These are phyloP conservation scores for Trichoderma afroharzianum DNA, from an alignment of 2,329 filamentous ascomycete species.

Conservation along the genomic window DNA sequence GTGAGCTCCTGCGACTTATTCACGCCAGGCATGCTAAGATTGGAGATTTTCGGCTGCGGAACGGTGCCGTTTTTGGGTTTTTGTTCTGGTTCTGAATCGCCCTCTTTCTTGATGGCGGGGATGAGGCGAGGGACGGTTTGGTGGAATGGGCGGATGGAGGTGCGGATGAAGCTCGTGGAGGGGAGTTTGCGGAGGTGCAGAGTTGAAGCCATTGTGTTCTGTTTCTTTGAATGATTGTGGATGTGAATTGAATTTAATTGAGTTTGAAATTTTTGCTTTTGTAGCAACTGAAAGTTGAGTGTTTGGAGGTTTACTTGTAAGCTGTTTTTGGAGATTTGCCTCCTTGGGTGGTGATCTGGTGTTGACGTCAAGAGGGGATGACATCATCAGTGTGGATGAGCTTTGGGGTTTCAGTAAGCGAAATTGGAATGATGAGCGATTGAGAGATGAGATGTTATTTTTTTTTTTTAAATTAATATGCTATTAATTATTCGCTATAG, in stretches of 20 bases:
- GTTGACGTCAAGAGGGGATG: conserved; percentile 14
- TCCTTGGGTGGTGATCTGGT: neutral
- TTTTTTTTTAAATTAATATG: neutral
- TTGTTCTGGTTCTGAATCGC: neutral
- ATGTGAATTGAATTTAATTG: neutral
- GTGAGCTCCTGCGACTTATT: conserved; percentile 34
- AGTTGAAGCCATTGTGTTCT: neutral
- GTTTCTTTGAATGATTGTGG: neutral
- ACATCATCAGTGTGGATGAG: conserved; percentile 19
- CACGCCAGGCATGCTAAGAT: conserved; percentile 41
- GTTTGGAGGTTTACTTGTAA: neutral
- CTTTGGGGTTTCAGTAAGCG: neutral
- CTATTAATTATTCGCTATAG: neutral
- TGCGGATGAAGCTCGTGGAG: neutral
- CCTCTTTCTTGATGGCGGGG: neutral
- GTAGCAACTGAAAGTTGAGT: neutral
- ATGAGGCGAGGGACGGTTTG: neutral
- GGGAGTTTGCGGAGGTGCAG: neutral
- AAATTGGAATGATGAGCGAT: neutral
- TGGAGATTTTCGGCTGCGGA: conserved; percentile 50
- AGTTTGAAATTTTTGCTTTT: neutral
- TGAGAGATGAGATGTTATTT: neutral
- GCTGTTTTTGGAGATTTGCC: neutral
- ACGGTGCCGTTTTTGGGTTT: conserved; percentile 28
- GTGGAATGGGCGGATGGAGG: conserved; percentile 1